Evolutionary conservation across 139 green algal species (phyloP), one percentile per base, ranked within the genome.

Genomic region (Coelastrella sp.): DNA sequence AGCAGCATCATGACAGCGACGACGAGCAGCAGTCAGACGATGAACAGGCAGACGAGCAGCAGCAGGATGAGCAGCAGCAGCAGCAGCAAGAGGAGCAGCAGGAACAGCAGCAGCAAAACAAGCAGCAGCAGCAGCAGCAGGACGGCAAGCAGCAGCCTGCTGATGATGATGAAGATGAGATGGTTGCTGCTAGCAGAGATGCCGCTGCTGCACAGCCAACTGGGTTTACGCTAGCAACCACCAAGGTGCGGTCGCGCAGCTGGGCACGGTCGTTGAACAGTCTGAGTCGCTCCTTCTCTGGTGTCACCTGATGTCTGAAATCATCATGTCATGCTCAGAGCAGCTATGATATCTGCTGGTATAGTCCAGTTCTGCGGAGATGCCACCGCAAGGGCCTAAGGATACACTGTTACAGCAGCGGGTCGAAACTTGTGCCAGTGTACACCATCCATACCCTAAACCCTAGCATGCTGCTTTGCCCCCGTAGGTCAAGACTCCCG

Each of bases 191-290:
- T 3, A 90, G 89, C 5, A 73, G 85, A 54, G 94, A 92, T 20
- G 94, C 94, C 54, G 92, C 90, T 17, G 92, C 90, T 68, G 91
- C 94, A 3, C 95, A 97, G 88, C 96, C 96, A 16, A 98, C 93
- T 8, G 97, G 97, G 13, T 93, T 93, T 93, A 99, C 97, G 0
- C 92, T 99, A 71, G 91, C 68, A 47, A 98, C 96, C 3, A 95
- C 95, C 0, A 74, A 91, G 77, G 86, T 90, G 61, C 10, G 86
- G 13, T 5, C 20, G n/a, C 57, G 74, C 59, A 19, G 64, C 32
- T 47, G 32, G 32, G 32, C 32, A 2, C 32, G 32, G 32, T 47
- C 32, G 1, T 47, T 47, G 32, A 47, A 47, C 32, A 47, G 32
- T 47, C 32, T 47, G 32, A 47, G 32, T 47, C 32, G 32, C 32